Base-by-base conservation (phyloP, 208 protist genomes). In the Wallacemonas collosoma region DNA sequence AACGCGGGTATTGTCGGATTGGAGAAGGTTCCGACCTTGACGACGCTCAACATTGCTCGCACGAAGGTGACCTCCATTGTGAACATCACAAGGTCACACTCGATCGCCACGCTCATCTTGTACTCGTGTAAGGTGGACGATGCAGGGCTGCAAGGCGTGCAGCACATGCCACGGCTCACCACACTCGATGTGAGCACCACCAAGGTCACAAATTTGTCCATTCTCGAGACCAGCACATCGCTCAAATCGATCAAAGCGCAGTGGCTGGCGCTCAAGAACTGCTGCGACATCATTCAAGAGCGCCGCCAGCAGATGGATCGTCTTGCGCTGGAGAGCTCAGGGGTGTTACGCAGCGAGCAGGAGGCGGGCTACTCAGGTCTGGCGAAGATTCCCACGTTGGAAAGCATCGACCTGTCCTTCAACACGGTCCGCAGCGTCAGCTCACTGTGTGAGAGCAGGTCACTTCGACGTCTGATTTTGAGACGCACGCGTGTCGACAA, bases 191-290 rank as follows among this genome's bases (percentile, higher is more conserved):
- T 88, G 41, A 86, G 83, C 72, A 88, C 77, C 55, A 88, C 83
- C 15, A 82, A 82, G 44, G 69, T 88, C 41, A 76, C 81, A 14
- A 55, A 93, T 75, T 66, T 93, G 50, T 93, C 88, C 15, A 62
- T 86, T 9, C 68, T 93, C 4, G 48, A 72, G 54, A 63, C 38
- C 53, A 90, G 85, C 67, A 56, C 44, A 47, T 81, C 88, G 26
- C 75, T 93, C 44, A 73, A 73, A 47, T 76, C 54, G n/a, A 43
- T 93, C 17, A 87, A 79, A 41, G 88, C 88, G 41, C 88, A 93
- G 77, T 93, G 88, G 85, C 72, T 93, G 36, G 45, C 64, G n/a
- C 68, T 93, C 45, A 71, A 75, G 40, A 88, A 93, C 72, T 89
- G 87, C 57, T 56, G 64, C 48, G 77, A 83, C 67, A 79, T 87